phyloP scores from a whole-genome alignment of 495 filamentous ascomycete species.

The Hypoxylon subgilvum region DNA sequence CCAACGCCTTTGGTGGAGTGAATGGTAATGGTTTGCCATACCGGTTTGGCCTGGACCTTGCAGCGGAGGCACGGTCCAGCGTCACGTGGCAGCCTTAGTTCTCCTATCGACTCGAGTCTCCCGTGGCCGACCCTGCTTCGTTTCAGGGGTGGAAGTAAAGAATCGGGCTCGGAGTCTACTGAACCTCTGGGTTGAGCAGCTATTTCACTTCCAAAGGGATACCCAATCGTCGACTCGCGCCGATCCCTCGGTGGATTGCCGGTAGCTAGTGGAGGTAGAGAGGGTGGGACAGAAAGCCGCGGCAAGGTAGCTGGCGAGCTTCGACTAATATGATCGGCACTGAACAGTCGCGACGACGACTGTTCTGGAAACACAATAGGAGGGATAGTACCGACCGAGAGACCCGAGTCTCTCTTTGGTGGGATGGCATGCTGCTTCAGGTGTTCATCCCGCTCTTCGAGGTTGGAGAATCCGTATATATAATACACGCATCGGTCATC shows the following conservation, averaged over 20 bases:
- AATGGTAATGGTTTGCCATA: conserved; percentile 32
- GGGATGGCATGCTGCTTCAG: conserved; percentile 49
- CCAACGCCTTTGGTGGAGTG: background rate
- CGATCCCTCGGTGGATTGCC: conserved; percentile 49
- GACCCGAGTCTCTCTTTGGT: conserved; percentile 52
- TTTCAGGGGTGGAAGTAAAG: conserved; percentile 56
- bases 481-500: conserved; percentile 58
- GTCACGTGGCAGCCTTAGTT: conserved; percentile 54
- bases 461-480: conserved; percentile 56
- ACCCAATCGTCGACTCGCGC: conserved; percentile 51
- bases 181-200: conserved; percentile 48
- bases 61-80: conserved; percentile 55
- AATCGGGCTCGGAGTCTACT: conserved; percentile 56
- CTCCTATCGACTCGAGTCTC: conserved; percentile 56
- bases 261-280: conserved; percentile 47
- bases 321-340: conserved; percentile 31
- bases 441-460: conserved; percentile 55
- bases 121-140: conserved; percentile 55
- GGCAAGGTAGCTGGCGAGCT: conserved; percentile 44
- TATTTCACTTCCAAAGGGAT: conserved; percentile 50
- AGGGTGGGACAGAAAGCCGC: conserved; percentile 46
- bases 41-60: conserved; percentile 48
- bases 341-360: conserved; percentile 43
- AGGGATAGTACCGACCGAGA: conserved; percentile 49
- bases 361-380: conserved; percentile 47